Evolutionary conservation across 2,329 filamentous ascomycete genomes (phyloP).

Genomic region (Ophiostoma ulmi): DNA sequence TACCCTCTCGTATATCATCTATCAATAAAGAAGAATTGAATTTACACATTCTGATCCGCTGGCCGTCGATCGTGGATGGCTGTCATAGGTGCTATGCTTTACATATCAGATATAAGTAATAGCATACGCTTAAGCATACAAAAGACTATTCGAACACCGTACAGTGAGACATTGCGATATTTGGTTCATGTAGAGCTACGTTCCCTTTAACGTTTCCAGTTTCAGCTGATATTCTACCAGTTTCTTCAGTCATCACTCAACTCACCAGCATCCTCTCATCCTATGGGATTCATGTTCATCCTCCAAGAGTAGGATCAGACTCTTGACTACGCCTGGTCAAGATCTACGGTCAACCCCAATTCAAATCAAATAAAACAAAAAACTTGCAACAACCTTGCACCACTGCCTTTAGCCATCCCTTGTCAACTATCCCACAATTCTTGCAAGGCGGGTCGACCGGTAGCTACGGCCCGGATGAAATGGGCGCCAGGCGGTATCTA

Average conservation of each 20-base stretch:
- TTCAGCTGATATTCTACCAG: background rate
- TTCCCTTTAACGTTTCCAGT: background rate
- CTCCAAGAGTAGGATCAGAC: background rate
- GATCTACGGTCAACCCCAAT: background rate
- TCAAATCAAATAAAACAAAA: background rate
- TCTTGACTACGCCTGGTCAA: background rate
- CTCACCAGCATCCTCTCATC: background rate
- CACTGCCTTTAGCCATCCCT: background rate
- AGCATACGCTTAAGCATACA: background rate
- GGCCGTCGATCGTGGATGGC: conserved; percentile 1
- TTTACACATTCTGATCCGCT: background rate
- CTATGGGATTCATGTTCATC: background rate
- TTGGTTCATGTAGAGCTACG: background rate
- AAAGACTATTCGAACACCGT: background rate
- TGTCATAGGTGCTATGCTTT: background rate
- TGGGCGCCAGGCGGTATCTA: background rate
- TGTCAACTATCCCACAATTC: background rate
- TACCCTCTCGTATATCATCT: background rate
- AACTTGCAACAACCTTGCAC: background rate
- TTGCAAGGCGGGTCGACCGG: background rate
- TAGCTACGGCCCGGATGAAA: background rate
- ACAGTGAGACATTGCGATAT: background rate
- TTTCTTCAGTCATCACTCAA: background rate
- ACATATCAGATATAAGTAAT: background rate
- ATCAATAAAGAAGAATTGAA: background rate